Base-by-base conservation (phyloP, 148 eudicot genomes). In the Spergularia marina region DNA sequence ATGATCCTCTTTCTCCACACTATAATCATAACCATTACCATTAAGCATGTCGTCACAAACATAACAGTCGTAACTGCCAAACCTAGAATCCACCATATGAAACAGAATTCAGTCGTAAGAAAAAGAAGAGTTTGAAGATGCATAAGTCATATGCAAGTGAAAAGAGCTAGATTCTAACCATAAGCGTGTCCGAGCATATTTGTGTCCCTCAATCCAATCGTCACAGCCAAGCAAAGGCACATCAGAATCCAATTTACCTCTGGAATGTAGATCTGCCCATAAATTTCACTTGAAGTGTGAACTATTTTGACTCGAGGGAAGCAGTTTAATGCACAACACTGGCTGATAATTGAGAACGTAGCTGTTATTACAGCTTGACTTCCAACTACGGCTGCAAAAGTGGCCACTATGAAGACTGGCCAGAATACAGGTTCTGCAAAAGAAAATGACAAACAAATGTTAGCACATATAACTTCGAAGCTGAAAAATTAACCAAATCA, bases 321-420 rank as follows among this genome's bases (percentile, higher is more conserved):
- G 74, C 90, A 89, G 58, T 80, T 84, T 72, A 87, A 80, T 3
- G 93, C 90, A 59, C 79, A 84, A 51, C 90, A 85, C 80, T 89
- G 93, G 80, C 89, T 87, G 57, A 89, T 84, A 15, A 89, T 87
- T 9, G 90, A 87, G 80, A 87, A 89, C n/a, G 93, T 89, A 7
- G 90, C 93, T 54, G 90, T 79, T 71, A 89, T 87, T 9, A 82
- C 87, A 57, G 93, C 93, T 64, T 87, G 93, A 76, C 93, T 89
- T 73, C 89, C 93, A 25, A 87, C 90, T 66, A 85, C 89, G 12
- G 93, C 84, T 34, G 93, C 90, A 23, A 84, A 84, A 56, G 88
- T 87, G 65, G 90, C 90, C 66, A 89, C 83, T 52, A 85, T 73
- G 74, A 89, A 84, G 73, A 87, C 89, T 3, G 93, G 93, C 93